Conservation (phyloP, 2,329 filamentous ascomycete genomes). For the Elsinoe ampelina region DNA sequence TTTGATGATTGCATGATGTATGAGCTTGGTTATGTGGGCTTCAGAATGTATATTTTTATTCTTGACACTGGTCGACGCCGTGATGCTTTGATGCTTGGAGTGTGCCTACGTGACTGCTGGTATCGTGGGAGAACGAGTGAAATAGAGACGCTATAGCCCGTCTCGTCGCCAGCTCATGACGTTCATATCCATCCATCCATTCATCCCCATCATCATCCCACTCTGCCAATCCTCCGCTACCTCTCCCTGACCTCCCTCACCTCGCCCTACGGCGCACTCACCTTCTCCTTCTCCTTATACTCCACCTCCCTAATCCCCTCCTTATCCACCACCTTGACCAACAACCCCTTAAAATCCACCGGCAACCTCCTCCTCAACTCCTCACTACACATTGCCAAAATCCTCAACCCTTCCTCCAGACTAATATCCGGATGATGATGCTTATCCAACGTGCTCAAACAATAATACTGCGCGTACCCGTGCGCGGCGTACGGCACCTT, state of each 20-base stretch:
- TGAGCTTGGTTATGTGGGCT: background rate
- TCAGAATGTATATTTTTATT: conserved; percentile 1
- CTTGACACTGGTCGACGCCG: background rate
- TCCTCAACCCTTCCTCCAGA: conserved; percentile 80
- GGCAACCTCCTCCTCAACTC: conserved; percentile 94
- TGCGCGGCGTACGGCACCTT: conserved; percentile 91
- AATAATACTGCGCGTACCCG: conserved; percentile 99
- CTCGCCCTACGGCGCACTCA: conserved; percentile 14
- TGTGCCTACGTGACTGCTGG: background rate
- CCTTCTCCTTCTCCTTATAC: conserved; percentile 56
- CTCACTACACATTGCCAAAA: conserved; percentile 89
- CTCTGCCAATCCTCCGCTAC: background rate
- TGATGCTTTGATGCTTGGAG: background rate
- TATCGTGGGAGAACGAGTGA: background rate
- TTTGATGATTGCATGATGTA: background rate
- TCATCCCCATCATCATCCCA: background rate
- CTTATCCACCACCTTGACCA: conserved; percentile 89
- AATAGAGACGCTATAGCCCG: background rate
- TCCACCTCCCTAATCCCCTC: conserved; percentile 80
- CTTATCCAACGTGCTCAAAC: conserved; percentile 93
- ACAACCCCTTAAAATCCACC: conserved; percentile 91
- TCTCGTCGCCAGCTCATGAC: background rate
- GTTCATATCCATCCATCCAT: background rate
- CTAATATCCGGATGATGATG: conserved; percentile 94
- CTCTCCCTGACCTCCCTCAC: background rate